Percentiles rank a stretch among this genome's conserved stretches.
Evolutionary conservation across 208 protist species (phyloP).

Genomic region (Wallacemonas collosoma): DNA sequence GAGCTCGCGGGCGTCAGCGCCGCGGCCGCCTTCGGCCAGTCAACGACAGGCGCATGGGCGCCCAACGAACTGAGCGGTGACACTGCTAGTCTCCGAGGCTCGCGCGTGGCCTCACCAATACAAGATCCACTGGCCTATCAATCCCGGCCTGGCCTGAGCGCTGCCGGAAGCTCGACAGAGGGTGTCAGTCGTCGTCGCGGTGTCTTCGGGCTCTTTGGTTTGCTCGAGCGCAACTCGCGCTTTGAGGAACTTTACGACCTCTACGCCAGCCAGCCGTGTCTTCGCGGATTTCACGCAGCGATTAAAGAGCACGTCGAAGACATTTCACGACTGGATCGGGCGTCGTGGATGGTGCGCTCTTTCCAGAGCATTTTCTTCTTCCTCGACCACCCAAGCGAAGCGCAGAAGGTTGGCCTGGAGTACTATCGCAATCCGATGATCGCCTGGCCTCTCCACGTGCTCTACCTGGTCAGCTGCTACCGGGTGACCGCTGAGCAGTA

Average conservation of each 20-base stretch:
- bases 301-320: conserved; percentile 11
- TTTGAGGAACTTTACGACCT: conserved; percentile 57
- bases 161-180: not conserved
- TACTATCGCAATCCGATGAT: conserved; percentile 71
- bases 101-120: not conserved
- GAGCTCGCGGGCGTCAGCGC: not conserved
- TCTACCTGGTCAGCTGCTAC: conserved; percentile 74
- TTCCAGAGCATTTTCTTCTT: conserved; percentile 22
- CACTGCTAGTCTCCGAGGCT: not conserved
- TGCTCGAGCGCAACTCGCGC: conserved; percentile 48
- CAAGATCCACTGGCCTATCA: not conserved
- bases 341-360: not conserved
- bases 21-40: not conserved
- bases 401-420: conserved; percentile 39
- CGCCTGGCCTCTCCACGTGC: conserved; percentile 70
- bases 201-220: conserved; percentile 75
- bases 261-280: conserved; percentile 28
- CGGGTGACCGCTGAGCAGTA: conserved; percentile 52
- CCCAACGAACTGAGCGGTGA: not conserved
- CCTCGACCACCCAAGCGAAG: conserved; percentile 26
- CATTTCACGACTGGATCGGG: not conserved
- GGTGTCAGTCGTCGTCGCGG: conserved; percentile 2
- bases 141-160: not conserved
- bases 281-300: conserved; percentile 39
- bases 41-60: not conserved